Base-by-base conservation (phyloP, 768 basidiomycete species). In the Obba rivulosa region DNA sequence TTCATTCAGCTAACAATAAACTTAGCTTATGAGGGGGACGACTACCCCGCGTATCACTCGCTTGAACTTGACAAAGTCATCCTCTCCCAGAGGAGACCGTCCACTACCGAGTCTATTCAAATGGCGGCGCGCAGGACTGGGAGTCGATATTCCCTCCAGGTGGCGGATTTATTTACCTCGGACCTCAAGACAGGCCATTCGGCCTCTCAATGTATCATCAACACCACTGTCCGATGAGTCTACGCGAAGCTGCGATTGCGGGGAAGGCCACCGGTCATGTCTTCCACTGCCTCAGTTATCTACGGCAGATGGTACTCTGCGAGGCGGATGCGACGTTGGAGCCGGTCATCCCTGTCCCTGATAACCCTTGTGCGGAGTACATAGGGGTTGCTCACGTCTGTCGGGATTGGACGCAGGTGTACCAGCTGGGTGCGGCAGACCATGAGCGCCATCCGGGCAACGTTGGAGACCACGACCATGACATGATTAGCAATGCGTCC, bases 1-100 rank as follows among this genome's bases (percentile, higher is more conserved):
- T 31, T 31, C 28, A 13, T 13, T 31, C 28, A 31, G n/a, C n/a
- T 31, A 7, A 13, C 7, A 31, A 31, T 31, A 5, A 31, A 31
- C n/a, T n/a, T n/a, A 31, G 28, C 28, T 5, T 31, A 31, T 13
- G 13, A 31, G 13, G 28, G 13, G 13, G 28, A 31, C 28, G 28
- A 31, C 13, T 31, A 7, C 28, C 28, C 28, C 28, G 28, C 28
- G 7, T 31, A 31, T 31, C 13, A 13, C 13, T 13, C 28, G 7
- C 7, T 31, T 31, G 28, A 92, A 87, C 13, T 31, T 31, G 28
- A 24, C 48, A 46, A 46, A 22, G 39, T 41, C 14, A 28, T 24
- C n/a, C 55, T 50, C 53, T 34, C 38, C 14, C 53, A 11, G 66
- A 69, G 52, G 63, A 69, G 51, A 63, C 57, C 34, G 49, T 55